A percentile compares a stretch with the other conserved stretches of the same genome.
Conservation (phyloP, 2,329 filamentous ascomycete species). For the Blastomyces emzantsi region DNA sequence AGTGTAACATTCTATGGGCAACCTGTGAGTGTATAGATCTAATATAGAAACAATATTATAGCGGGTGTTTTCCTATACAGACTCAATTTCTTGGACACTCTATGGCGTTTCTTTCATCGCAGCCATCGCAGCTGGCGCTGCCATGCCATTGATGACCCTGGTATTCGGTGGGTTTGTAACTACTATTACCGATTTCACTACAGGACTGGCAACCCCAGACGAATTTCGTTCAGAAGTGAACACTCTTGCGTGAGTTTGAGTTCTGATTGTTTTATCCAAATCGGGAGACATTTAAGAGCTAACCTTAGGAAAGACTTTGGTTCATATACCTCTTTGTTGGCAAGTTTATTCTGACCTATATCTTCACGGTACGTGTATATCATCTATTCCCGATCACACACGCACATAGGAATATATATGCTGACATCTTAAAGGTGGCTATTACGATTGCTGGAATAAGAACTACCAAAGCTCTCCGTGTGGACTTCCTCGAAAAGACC, state of each 20-base stretch:
- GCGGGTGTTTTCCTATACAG: constrained; percentile 8
- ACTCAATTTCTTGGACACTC: constrained; percentile 6
- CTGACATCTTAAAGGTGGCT: constrained; percentile 5
- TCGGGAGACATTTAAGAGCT: background rate
- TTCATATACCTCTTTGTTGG: constrained; percentile 9
- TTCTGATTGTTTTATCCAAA: background rate
- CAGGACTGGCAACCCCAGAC: background rate
- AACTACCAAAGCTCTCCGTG: constrained; percentile 5
- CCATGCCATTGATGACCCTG: constrained; percentile 8
- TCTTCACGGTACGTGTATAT: constrained; percentile 5
- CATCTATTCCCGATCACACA: background rate
- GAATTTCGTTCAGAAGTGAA: constrained; percentile 8
- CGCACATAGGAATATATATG: background rate
- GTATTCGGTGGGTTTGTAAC: constrained; percentile 10
- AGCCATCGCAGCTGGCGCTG: background rate
- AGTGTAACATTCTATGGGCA: background rate
- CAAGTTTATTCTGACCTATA: constrained; percentile 7
- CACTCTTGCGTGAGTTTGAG: constrained; percentile 5
- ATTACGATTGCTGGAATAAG: constrained; percentile 8
- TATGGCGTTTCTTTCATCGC: constrained; percentile 3
- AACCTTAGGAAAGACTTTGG: background rate
- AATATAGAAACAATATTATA: background rate
- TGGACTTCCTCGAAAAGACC: constrained; percentile 8
- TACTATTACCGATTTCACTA: constrained; percentile 2
- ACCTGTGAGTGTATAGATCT: background rate